Conservation (phyloP, 228 moss, liverwort and hornwort species). For the Sphagnum fallax region DNA sequence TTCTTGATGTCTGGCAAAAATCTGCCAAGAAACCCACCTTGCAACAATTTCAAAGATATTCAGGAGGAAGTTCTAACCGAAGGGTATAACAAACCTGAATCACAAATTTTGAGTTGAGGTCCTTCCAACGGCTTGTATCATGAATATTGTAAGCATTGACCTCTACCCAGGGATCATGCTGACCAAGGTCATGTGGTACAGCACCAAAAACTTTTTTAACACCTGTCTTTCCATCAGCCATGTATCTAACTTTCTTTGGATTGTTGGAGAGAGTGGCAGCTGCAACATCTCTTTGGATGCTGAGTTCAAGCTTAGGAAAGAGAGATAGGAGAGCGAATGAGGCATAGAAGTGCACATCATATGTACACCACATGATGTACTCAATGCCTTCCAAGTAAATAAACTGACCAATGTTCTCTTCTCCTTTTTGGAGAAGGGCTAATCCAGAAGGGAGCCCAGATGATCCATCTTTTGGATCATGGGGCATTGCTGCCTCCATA, state of each 20-base stretch:
- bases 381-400: conserved; percentile 92
- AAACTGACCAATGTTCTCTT: conserved; percentile 95
- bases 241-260: conserved; percentile 72
- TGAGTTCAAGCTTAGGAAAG: conserved; percentile 91
- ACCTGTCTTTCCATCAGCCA: conserved; percentile 78
- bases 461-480: conserved; percentile 37
- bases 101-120: conserved; percentile 93
- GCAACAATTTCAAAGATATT: too few relatives aligned
- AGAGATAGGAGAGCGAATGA: conserved; percentile 92
- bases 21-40: too few relatives aligned
- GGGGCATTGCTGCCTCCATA: conserved; percentile 57
- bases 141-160: conserved; percentile 98
- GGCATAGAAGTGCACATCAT: conserved; percentile 98
- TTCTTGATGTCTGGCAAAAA: too few relatives aligned
- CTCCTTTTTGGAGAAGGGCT: conserved; percentile 69
- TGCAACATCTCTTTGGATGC: conserved; percentile 83
- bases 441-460: conserved; percentile 66
- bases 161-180: conserved; percentile 86
- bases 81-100: conserved; percentile 51
- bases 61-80: neutral
- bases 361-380: conserved; percentile 96
- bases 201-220: conserved; percentile 85
- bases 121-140: conserved; percentile 97
- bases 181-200: conserved; percentile 94
- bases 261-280: conserved; percentile 86